These are phyloP conservation scores for Calonectria pseudoreteaudii DNA, from an alignment of 2,329 filamentous ascomycete species.

Conservation along the genomic window DNA sequence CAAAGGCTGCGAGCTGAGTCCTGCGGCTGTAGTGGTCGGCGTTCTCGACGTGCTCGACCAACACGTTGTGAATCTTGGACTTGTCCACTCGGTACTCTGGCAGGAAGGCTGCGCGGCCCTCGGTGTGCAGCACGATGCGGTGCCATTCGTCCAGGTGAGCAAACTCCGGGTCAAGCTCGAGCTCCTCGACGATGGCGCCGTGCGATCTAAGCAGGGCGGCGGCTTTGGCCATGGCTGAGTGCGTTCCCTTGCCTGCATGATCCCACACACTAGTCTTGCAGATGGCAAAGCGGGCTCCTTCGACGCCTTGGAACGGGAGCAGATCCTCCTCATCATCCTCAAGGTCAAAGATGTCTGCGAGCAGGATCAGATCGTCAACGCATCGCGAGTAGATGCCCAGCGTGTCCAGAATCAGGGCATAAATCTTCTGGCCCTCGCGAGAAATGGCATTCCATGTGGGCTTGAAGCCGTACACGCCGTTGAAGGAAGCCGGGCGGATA, in stretches of 20 bases:
- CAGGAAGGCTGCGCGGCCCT: constrained; percentile 66
- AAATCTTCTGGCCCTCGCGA: constrained; percentile 71
- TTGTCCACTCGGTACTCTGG: constrained; percentile 65
- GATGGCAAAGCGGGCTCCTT: constrained; percentile 66
- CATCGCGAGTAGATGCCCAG: constrained; percentile 70
- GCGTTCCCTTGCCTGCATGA: constrained; percentile 59
- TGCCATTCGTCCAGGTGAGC: constrained; percentile 65
- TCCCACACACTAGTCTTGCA: constrained; percentile 67
- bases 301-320: constrained; percentile 49
- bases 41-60: constrained; percentile 67
- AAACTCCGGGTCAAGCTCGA: constrained; percentile 65
- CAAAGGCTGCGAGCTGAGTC: constrained; percentile 64
- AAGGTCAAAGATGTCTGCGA: constrained; percentile 67
- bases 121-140: constrained; percentile 60
- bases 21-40: constrained; percentile 55
- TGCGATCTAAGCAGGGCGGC: constrained; percentile 54
- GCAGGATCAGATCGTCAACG: constrained; percentile 68
- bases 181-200: constrained; percentile 68
- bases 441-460: constrained; percentile 75
- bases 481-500: constrained; percentile 74
- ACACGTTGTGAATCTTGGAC: constrained; percentile 57
- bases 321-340: constrained; percentile 58
- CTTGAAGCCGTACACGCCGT: constrained; percentile 75
- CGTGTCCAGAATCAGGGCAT: constrained; percentile 71
- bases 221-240: constrained; percentile 56